Percentiles rank a stretch among this genome's conserved stretches.
These are phyloP conservation scores for Oxytropis ochrocephala DNA, from an alignment of 306 rosid species.

Conservation along the genomic window DNA sequence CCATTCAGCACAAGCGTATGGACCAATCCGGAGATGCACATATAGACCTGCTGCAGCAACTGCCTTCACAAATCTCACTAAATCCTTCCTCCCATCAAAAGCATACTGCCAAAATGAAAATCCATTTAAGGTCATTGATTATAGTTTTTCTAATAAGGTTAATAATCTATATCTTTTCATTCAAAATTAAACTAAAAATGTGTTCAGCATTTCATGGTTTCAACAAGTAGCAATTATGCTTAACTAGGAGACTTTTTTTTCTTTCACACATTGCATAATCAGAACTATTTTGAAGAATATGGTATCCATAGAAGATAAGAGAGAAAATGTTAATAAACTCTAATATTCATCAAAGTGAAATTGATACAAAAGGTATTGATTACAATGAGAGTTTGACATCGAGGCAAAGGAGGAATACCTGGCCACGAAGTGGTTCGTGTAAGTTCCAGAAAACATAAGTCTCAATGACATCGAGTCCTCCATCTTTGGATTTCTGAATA, in stretches of 20 bases:
- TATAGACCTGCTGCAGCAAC: slow-evolving; percentile 81
- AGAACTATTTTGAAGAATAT: too few relatives aligned
- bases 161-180: too few relatives aligned
- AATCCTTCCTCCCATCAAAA: slow-evolving; percentile 74
- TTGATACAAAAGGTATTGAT: too few relatives aligned
- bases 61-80: slow-evolving; percentile 69
- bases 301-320: too few relatives aligned
- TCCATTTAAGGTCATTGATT: not conserved
- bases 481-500: slow-evolving; percentile 85
- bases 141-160: not conserved
- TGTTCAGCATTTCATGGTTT: slow-evolving; percentile 11
- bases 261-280: not conserved
- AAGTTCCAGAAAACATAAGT: slow-evolving; percentile 92
- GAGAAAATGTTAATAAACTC: too few relatives aligned
- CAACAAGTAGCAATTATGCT: not conserved
- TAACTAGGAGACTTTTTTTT: not conserved
- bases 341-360: too few relatives aligned
- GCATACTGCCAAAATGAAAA: slow-evolving; percentile 49
- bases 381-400: too few relatives aligned
- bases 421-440: slow-evolving; percentile 76
- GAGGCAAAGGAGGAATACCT: slow-evolving; percentile 50
- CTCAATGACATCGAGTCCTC: slow-evolving; percentile 93
- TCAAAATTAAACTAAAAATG: too few relatives aligned
- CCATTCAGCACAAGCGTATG: slow-evolving; percentile 97
- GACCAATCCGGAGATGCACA: slow-evolving; percentile 91